A percentile compares a stretch with the other conserved stretches of the same genome.
Evolutionary conservation across 441 rosid species (phyloP).

Genomic region (Francoa sonchifolia): DNA sequence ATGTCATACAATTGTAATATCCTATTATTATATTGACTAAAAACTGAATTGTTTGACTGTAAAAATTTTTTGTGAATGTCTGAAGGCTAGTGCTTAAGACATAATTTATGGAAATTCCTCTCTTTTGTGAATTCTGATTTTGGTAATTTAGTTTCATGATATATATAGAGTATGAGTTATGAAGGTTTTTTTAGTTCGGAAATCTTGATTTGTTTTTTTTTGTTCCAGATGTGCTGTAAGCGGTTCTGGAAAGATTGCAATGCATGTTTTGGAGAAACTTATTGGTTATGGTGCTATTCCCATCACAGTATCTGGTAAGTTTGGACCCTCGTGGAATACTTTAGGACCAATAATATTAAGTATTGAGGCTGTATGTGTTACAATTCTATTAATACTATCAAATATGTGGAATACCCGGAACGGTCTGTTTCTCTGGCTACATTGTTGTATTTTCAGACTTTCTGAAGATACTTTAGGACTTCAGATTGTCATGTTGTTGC

Average conservation of each 20-base stretch:
- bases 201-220: conserved; percentile 8
- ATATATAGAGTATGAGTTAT: no score
- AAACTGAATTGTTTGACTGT: no score
- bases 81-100: neutral
- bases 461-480: no score
- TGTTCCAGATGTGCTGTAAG: conserved; percentile 75
- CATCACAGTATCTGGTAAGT: conserved; percentile 74
- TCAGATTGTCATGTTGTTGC: no score
- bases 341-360: neutral
- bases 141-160: no score
- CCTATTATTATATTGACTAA: conserved; percentile 1
- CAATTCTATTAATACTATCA: no score
- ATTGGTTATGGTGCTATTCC: conserved; percentile 93
- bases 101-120: no score
- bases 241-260: conserved; percentile 96
- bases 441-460: no score
- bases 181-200: conserved; percentile 4
- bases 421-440: no score
- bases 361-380: no score
- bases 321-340: conserved; percentile 6
- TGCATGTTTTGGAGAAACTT: conserved; percentile 97
- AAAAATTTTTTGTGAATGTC: neutral
- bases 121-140: neutral
- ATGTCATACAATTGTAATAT: no score
- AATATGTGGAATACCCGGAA: no score